Evolutionary conservation across 805 yeast species (phyloP).

Genomic region (Jamesozyma gamospora): DNA sequence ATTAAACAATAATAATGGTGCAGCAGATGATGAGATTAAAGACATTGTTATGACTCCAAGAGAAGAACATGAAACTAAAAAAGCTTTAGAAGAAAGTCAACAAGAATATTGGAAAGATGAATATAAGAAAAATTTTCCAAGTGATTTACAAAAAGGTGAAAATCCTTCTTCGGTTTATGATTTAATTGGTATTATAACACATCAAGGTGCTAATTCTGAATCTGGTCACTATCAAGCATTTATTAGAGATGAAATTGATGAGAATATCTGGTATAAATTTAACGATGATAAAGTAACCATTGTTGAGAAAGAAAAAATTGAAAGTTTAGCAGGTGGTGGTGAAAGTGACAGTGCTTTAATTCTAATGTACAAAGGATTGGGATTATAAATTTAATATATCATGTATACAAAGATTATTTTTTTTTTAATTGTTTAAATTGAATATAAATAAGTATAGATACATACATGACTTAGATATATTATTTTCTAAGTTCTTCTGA

Average conservation of each 20-base stretch:
- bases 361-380: slow-evolving; percentile 74
- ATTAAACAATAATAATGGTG: slow-evolving; percentile 10
- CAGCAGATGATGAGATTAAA: slow-evolving; percentile 2
- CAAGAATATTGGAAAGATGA: slow-evolving; percentile 42
- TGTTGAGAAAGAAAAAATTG: slow-evolving; percentile 75
- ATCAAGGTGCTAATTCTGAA: slow-evolving; percentile 91
- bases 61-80: slow-evolving; percentile 48
- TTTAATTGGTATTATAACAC: slow-evolving; percentile 75
- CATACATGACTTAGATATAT: background rate
- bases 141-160: slow-evolving; percentile 46
- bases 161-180: slow-evolving; percentile 86
- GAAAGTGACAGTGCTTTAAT: slow-evolving; percentile 94
- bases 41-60: slow-evolving; percentile 33
- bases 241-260: slow-evolving; percentile 62
- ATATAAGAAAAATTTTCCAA: slow-evolving; percentile 37
- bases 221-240: slow-evolving; percentile 96
- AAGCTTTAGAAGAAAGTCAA: slow-evolving; percentile 35
- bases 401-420: too few relatives aligned
- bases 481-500: too few relatives aligned
- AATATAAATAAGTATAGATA: background rate
- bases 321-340: slow-evolving; percentile 89
- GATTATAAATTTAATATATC: slow-evolving; percentile 34
- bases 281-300: slow-evolving; percentile 81
- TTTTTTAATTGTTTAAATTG: background rate
- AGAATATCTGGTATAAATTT: slow-evolving; percentile 85